Conservation (phyloP, 1,284 basidiomycete species). For the Leccinum huronense region DNA sequence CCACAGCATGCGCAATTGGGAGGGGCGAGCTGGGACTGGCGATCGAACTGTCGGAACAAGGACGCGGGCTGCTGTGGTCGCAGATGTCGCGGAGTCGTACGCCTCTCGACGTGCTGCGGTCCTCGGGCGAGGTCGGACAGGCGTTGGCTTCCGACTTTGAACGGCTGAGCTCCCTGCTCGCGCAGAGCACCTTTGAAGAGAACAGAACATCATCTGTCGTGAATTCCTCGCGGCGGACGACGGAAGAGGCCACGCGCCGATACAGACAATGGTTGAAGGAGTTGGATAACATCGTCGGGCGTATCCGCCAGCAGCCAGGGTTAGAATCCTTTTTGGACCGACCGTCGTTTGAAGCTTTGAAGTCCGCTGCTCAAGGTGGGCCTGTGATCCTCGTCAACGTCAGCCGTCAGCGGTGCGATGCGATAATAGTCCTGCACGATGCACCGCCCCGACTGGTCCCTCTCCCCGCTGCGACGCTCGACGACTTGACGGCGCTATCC, state of each 20-base stretch:
- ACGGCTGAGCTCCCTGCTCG: conserved; percentile 22
- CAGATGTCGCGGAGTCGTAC: conserved; percentile 29
- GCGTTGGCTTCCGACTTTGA: conserved; percentile 30
- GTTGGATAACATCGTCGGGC: conserved; percentile 21
- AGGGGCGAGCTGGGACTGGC: conserved; percentile 21
- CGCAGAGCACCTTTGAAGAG: conserved; percentile 5
- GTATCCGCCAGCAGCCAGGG: conserved; percentile 28
- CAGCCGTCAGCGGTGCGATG: conserved; percentile 31
- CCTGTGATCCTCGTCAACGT: conserved; percentile 41
- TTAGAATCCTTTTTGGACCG: conserved; percentile 32
- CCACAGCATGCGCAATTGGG: conserved; percentile 28
- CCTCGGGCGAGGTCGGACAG: conserved; percentile 13
- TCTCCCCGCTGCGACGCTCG: conserved; percentile 21
- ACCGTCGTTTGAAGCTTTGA: conserved; percentile 27
- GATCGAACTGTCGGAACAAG: conserved; percentile 32
- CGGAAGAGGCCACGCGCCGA: conserved; percentile 18
- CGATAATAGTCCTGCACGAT: conserved; percentile 29
- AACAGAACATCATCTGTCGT: not conserved
- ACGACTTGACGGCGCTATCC: conserved; percentile 18
- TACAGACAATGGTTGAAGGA: conserved; percentile 22
- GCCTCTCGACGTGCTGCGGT: conserved; percentile 24
- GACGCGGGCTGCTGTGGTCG: conserved; percentile 31
- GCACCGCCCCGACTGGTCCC: conserved; percentile 23
- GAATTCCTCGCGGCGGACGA: conserved; percentile 7
- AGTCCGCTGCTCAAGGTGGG: conserved; percentile 32